A percentile compares a stretch with the other conserved stretches of the same genome.
Conservation (phyloP, 805 yeast species). For the Metschnikowia arizonensis region DNA sequence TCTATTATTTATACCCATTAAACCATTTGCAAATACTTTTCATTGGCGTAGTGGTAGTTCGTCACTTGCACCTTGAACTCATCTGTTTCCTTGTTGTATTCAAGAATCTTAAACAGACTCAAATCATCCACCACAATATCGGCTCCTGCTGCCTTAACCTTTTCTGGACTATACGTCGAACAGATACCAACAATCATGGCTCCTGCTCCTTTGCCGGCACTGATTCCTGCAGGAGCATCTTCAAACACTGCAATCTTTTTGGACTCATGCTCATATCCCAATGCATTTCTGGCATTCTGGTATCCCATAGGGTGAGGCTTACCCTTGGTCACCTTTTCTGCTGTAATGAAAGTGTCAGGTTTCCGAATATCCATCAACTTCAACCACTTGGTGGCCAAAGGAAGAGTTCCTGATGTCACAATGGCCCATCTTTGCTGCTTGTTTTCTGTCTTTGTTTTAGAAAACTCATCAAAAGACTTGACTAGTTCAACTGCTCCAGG, state of each 20-base stretch:
- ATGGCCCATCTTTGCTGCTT: constrained; percentile 70
- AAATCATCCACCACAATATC: constrained; percentile 76
- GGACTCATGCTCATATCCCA: constrained; percentile 35
- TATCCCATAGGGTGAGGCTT: constrained; percentile 89
- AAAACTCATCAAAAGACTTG: constrained; percentile 46
- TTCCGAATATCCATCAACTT: constrained; percentile 52
- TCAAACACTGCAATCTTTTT: constrained; percentile 65
- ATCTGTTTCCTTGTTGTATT: constrained; percentile 44
- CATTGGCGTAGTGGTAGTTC: constrained; percentile 42
- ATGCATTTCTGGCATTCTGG: constrained; percentile 49
- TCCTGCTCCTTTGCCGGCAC: constrained; percentile 81
- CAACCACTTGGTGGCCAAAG: constrained; percentile 78
- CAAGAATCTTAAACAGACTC: constrained; percentile 54
- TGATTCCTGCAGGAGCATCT: constrained; percentile 86
- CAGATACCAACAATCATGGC: constrained; percentile 81
- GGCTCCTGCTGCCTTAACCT: constrained; percentile 73
- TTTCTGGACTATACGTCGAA: constrained; percentile 67
- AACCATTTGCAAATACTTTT: constrained; percentile 30
- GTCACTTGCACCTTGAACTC: constrained; percentile 39
- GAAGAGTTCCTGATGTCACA: constrained; percentile 79
- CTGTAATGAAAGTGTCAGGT: constrained; percentile 78
- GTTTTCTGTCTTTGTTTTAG: constrained; percentile 40
- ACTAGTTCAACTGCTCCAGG: constrained; percentile 71
- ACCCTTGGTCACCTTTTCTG: constrained; percentile 73
- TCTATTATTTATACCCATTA: constrained; percentile 10